Conservation (phyloP, 2,329 filamentous ascomycete genomes). For the Verticillium zaregamsianum region DNA sequence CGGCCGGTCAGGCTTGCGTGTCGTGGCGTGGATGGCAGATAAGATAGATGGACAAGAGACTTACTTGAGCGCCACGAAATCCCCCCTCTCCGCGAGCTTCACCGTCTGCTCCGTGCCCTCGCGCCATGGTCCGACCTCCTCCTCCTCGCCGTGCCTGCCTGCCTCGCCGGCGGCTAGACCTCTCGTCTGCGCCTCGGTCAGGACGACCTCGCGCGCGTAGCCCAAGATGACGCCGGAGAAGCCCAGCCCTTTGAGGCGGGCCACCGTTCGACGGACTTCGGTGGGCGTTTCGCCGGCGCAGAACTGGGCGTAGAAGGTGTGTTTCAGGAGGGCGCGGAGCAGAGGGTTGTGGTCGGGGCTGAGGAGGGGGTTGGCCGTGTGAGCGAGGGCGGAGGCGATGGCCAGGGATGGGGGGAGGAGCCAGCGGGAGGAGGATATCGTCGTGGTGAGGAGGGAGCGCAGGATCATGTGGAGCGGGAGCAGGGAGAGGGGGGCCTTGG, state of each 20-base stretch:
- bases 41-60: conserved; percentile 11
- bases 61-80: conserved; percentile 63
- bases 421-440: conserved; percentile 64
- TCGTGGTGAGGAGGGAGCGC: conserved; percentile 65
- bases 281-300: conserved; percentile 72
- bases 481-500: conserved; percentile 50
- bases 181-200: conserved; percentile 49
- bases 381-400: conserved; percentile 64
- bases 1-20: background rate
- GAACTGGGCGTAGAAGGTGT: conserved; percentile 87
- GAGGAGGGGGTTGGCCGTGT: conserved; percentile 62
- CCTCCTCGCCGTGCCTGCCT: conserved; percentile 42
- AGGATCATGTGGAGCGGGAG: conserved; percentile 64
- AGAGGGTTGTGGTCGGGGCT: conserved; percentile 73
- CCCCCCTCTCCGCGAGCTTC: conserved; percentile 58
- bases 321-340: conserved; percentile 66
- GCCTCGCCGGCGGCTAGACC: conserved; percentile 39
- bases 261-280: conserved; percentile 65
- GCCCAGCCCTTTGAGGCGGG: conserved; percentile 66
- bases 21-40: background rate
- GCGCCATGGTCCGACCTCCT: conserved; percentile 68
- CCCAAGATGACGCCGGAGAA: conserved; percentile 81
- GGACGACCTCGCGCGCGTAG: conserved; percentile 78
- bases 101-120: conserved; percentile 73
- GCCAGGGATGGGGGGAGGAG: conserved; percentile 68